Conservation (phyloP, 148 eudicot genomes). For the Chenopodium album region DNA sequence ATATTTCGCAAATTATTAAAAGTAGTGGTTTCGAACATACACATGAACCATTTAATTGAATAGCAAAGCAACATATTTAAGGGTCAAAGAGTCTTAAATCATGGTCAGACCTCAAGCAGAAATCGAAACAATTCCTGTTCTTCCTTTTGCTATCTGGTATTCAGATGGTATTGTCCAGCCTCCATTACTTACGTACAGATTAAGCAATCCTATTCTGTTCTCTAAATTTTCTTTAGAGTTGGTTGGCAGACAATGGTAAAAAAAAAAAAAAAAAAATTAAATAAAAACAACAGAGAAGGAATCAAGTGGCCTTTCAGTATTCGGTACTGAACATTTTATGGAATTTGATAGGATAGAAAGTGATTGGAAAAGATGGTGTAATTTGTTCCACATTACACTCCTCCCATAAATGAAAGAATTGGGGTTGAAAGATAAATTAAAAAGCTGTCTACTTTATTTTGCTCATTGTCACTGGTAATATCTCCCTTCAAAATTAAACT, state of each 20-base stretch:
- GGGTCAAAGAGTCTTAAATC: background rate
- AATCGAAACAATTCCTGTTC: background rate
- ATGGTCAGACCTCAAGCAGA: background rate
- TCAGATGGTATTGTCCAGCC: background rate
- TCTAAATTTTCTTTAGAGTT: background rate
- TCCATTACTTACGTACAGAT: background rate
- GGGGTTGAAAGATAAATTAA: no score
- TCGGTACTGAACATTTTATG: background rate
- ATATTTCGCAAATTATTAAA: background rate
- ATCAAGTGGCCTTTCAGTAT: background rate
- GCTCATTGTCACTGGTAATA: background rate
- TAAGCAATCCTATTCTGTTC: background rate
- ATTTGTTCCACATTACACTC: background rate
- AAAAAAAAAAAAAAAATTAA: no score
- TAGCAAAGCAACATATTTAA: background rate
- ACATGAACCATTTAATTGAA: background rate
- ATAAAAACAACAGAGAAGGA: background rate
- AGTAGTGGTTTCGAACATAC: background rate
- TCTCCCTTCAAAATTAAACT: background rate
- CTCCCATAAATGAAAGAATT: background rate
- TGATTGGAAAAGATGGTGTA: background rate
- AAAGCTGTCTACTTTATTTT: no score
- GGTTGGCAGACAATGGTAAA: background rate
- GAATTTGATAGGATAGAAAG: background rate
- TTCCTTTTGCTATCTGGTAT: background rate